These are phyloP conservation scores for Diplodia seriata DNA, from an alignment of 2,329 filamentous ascomycete species.

Conservation along the genomic window DNA sequence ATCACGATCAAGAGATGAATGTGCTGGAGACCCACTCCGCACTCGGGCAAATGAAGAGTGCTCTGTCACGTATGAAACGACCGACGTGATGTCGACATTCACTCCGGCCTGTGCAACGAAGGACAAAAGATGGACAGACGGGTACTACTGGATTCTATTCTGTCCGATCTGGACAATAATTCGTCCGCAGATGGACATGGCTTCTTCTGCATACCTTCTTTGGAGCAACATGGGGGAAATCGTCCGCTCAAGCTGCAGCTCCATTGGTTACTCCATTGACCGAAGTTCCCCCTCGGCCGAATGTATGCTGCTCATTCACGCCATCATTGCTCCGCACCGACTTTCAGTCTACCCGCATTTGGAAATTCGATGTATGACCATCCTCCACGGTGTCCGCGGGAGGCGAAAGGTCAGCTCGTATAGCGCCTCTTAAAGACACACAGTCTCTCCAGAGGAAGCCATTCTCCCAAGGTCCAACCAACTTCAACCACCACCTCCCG, in stretches of 20 bases:
- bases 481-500: not conserved
- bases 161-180: not conserved
- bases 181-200: not conserved
- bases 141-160: not conserved
- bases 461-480: not conserved
- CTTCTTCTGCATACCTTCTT: too few relatives aligned
- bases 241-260: too few relatives aligned
- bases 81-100: too few relatives aligned
- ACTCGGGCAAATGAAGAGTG: not conserved
- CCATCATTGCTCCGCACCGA: not conserved
- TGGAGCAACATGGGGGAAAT: too few relatives aligned
- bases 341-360: not conserved
- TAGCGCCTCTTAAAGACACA: not conserved
- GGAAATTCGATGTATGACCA: not conserved
- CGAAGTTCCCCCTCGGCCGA: constrained; percentile 16
- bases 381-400: not conserved
- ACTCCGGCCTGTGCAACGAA: not conserved
- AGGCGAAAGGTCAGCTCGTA: not conserved
- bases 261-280: not conserved
- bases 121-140: not conserved
- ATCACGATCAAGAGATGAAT: not conserved
- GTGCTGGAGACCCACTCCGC: not conserved
- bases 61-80: not conserved
- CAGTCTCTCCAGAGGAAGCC: not conserved
- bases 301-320: not conserved